Base-by-base conservation (phyloP, 2,329 filamentous ascomycete species). In the Hymenoscyphus infarciens region DNA sequence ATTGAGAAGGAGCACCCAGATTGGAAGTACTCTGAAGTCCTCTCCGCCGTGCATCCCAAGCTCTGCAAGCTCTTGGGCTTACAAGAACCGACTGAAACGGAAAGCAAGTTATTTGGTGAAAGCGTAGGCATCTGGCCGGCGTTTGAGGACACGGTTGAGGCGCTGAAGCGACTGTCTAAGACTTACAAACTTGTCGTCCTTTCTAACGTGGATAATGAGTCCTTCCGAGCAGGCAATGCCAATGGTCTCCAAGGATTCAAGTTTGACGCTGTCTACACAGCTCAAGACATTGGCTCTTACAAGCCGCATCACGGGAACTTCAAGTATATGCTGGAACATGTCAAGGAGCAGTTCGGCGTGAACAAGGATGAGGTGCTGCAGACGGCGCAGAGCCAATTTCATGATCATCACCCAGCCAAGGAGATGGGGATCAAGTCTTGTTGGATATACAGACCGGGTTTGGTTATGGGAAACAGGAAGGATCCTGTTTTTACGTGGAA, bases 281-380 rank as follows among this genome's bases (percentile, higher is more conserved):
- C 89, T 0, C 79, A 91, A 72, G 86, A 90, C 49, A 83, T 91
- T 29, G 88, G 88, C 0, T 82, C 80, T 13, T 92, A 91, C 72
- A 92, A 92, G 75, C 89, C 89, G 0, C 80, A 86, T 67, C 70
- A 77, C 33, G 75, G 77, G 59, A 91, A 91, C 66, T 92, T 92
- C 63, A 79, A 84, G 61, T 85, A 87, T 70, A 79, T 91, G 79
- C 71, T 91, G 5, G 73, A 76, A 11, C 77, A 82, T 57, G 81
- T 84, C 1, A 64, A 82, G 69, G 69, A 75, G 1, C 78, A 80
- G n/a, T 85, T 88, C 68, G 83, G 82, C 0, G 73, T 88, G 0
- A 75, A 78, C 59, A 84, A 83, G 67, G 75, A 76, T 0, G 74
- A 84, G 69, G 78, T 91, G 3, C 70, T 89, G 61, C 85, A 88